Percentiles rank a stretch among this genome's conserved stretches.
phyloP scores from a whole-genome alignment of 306 rosid genomes.

The Cercis canadensis region DNA sequence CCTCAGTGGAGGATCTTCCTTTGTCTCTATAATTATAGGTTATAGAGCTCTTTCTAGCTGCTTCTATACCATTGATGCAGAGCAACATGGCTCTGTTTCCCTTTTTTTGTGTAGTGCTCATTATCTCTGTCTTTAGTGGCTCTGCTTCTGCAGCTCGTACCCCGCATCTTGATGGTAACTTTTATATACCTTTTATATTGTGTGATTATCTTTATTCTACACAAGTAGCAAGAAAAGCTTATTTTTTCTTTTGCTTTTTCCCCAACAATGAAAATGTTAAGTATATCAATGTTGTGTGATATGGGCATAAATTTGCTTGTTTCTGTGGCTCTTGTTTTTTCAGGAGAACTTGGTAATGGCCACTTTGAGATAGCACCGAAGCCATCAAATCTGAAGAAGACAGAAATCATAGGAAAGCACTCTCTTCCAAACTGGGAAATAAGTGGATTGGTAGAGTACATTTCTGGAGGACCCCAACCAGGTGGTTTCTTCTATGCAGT shows the following conservation, averaged over 20 bases:
- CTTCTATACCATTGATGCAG: no score
- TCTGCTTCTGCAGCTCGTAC: constrained; percentile 32
- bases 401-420: constrained; percentile 51
- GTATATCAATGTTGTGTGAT: not conserved
- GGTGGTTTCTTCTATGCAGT: constrained; percentile 53
- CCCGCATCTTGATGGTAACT: constrained; percentile 48
- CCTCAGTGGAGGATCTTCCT: no score
- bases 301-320: not conserved
- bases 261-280: no score
- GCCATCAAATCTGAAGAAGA: constrained; percentile 47
- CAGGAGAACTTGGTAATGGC: constrained; percentile 58
- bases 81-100: constrained; percentile 30
- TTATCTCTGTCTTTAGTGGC: constrained; percentile 22
- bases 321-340: no score
- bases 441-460: constrained; percentile 56
- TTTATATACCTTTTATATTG: no score
- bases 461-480: constrained; percentile 64
- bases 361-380: constrained; percentile 57
- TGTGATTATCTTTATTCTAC: no score
- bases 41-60: not conserved
- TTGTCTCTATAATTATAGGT: not conserved
- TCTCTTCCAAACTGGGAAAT: constrained; percentile 72
- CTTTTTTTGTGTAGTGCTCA: constrained; percentile 28
- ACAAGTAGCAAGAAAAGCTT: no score
- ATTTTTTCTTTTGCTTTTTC: no score